A percentile compares a stretch with the other conserved stretches of the same genome.
phyloP scores from a whole-genome alignment of 495 filamentous ascomycete species.

The Thermothielavioides terrestris region DNA sequence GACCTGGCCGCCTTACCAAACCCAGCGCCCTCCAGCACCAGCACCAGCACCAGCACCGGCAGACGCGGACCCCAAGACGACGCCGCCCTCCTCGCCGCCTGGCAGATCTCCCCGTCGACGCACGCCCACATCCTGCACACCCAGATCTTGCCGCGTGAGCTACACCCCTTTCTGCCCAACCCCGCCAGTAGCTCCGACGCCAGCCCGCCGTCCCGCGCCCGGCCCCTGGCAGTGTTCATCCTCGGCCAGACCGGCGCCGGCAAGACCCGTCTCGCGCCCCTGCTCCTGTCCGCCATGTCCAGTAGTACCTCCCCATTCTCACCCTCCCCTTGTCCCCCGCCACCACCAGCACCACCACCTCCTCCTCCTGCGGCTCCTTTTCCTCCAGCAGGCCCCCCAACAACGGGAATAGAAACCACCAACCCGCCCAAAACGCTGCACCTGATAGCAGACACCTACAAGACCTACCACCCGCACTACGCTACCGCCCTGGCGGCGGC shows the following conservation, averaged over 20 bases:
- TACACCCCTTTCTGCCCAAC: constrained; percentile 3
- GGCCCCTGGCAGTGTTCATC: constrained; percentile 28
- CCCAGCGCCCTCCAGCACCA: neutral
- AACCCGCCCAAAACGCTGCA: constrained; percentile 9
- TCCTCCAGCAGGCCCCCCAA: neutral
- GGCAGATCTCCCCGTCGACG: constrained; percentile 11
- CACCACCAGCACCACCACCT: too few relatives aligned
- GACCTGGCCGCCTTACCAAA: too few relatives aligned
- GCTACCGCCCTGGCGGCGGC: constrained; percentile 2
- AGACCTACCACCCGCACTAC: constrained; percentile 35
- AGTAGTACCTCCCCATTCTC: neutral
- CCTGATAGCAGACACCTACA: constrained; percentile 38
- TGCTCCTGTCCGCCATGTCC: constrained; percentile 17
- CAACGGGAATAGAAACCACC: neutral
- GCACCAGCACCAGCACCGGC: too few relatives aligned
- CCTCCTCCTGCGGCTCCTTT: too few relatives aligned
- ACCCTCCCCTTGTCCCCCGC: neutral
- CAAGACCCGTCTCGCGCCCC: constrained; percentile 31
- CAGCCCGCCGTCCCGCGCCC: neutral
- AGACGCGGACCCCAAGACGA: neutral
- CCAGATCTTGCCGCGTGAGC: constrained; percentile 12
- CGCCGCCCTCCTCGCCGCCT: constrained; percentile 2
- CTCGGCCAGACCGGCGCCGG: constrained; percentile 38
- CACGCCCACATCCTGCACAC: constrained; percentile 12
- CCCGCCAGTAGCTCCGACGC: neutral